These are phyloP conservation scores for Solanum chmielewskii DNA, from an alignment of 257 asterid species.

Conservation along the genomic window DNA sequence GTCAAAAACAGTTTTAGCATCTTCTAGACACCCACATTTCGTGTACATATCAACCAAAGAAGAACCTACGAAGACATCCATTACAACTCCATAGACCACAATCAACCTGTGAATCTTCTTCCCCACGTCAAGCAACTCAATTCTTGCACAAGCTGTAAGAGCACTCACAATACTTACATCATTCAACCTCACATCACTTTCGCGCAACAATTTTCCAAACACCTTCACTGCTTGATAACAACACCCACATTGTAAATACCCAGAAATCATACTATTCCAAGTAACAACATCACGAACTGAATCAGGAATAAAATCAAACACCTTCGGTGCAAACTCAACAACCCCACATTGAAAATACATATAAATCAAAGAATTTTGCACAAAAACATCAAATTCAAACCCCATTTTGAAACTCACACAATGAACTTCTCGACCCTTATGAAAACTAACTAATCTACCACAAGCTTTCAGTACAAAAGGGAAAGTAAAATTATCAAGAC, in stretches of 20 bases:
- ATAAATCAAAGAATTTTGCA: constrained; percentile 1
- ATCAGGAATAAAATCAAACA: constrained; percentile 1
- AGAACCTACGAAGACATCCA: constrained; percentile 3
- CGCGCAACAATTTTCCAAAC: background rate
- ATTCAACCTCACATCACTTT: background rate
- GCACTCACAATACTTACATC: constrained; percentile 3
- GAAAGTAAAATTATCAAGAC: background rate
- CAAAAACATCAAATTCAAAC: constrained; percentile 3
- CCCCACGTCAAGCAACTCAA: background rate
- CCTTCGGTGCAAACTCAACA: background rate
- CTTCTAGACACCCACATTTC: constrained; percentile 1
- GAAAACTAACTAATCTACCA: background rate
- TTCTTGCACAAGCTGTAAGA: constrained; percentile 5
- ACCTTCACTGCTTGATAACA: background rate
- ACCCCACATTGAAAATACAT: constrained; percentile 7
- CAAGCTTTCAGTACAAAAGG: constrained; percentile 11
- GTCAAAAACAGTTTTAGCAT: constrained; percentile 1
- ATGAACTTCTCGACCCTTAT: constrained; percentile 4
- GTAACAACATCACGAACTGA: constrained; percentile 5
- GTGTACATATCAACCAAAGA: constrained; percentile 7
- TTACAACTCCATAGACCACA: background rate
- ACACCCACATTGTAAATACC: background rate
- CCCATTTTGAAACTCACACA: background rate
- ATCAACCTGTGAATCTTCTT: background rate
- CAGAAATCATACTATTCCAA: constrained; percentile 12